Percentiles rank a stretch among this genome's conserved stretches.
phyloP scores from a whole-genome alignment of 2,329 filamentous ascomycete species.

The Lachnellula suecica region DNA sequence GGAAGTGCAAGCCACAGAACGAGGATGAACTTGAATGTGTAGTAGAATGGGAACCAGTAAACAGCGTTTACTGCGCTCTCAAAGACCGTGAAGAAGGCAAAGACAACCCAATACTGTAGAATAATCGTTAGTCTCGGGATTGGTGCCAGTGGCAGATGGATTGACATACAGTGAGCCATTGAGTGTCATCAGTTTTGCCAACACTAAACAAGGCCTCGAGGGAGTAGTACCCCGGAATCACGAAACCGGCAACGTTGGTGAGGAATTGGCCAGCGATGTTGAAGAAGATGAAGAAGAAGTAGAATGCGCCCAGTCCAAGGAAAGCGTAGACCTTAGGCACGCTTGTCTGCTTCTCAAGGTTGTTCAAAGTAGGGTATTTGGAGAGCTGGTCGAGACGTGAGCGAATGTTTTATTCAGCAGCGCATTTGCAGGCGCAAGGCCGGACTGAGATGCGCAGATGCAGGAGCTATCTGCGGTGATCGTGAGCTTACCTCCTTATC shows the following conservation, averaged over 20 bases:
- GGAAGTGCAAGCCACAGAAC: constrained; percentile 97
- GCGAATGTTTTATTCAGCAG: not conserved
- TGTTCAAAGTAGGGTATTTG: constrained; percentile 81
- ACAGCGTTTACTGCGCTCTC: constrained; percentile 83
- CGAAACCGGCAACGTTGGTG: constrained; percentile 82
- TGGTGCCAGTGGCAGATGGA: not conserved
- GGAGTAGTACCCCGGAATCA: constrained; percentile 83
- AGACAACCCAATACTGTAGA: constrained; percentile 81
- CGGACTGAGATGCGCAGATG: constrained; percentile 1
- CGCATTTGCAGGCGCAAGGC: not conserved
- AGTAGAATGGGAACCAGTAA: constrained; percentile 99
- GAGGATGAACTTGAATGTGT: constrained; percentile 98
- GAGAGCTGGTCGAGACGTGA: constrained; percentile 58
- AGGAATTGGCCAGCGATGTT: constrained; percentile 87
- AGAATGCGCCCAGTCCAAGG: constrained; percentile 73
- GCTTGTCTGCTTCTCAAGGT: constrained; percentile 80
- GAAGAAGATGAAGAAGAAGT: constrained; percentile 91
- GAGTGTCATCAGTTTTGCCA: constrained; percentile 75
- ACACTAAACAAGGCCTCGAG: constrained; percentile 72
- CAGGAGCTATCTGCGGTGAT: not conserved
- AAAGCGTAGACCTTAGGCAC: constrained; percentile 84
- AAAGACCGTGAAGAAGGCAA: constrained; percentile 77
- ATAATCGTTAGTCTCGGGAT: constrained; percentile 7
- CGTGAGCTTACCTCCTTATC: constrained; percentile 68
- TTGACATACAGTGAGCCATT: constrained; percentile 69